Base-by-base conservation (phyloP, 129 eudicot genomes). In the Kitagawia praeruptora region DNA sequence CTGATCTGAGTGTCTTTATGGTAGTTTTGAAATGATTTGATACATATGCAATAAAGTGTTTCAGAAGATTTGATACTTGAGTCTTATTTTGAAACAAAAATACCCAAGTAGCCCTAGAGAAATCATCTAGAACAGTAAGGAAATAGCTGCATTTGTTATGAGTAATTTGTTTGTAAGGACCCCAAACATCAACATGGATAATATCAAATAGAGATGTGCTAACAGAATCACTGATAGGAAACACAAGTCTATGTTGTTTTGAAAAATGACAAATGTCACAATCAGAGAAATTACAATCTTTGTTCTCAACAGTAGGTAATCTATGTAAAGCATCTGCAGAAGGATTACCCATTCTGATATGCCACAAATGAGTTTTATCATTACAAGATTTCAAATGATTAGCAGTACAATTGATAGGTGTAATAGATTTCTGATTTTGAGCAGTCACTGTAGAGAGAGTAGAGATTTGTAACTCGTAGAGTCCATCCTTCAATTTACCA, bases 361-460 rank as follows among this genome's bases (percentile, higher is more conserved):
- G 63, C 25, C 63, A 53, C n/a, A 53, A 18, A 5, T 16, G 7
- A 2, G 63, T 2, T 3, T 4, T 16, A 4, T 53, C 63, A 53
- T 25, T 1, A 18, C 6, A 1, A 3, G 25, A 0, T 0, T 10
- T 11, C 0, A 3, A 2, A 46, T 2, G 15, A 46, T 3, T 14
- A 53, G 6, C 2, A 53, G 4, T 18, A 53, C 6, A 34, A 34
- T 2, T 34, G 0, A 34, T 1, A 34, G 37, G 37, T 34, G 2
- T 0, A 1, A 34, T 34, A 34, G 37, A 34, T 1, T 0, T 1
- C 1, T 34, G 37, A 34, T 12, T 4, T 2, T 18, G 6, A 53
- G 63, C 6, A 18, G 1, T 53, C 37, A 34, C 2, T 4, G 7
- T 15, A 4, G 25, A 18, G 8, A 13, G 0, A 18, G 63, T 25